Percentiles rank a stretch among this genome's conserved stretches.
Evolutionary conservation across 2,329 filamentous ascomycete species (phyloP).

Genomic region (Penicillium fuscoglaucum): DNA sequence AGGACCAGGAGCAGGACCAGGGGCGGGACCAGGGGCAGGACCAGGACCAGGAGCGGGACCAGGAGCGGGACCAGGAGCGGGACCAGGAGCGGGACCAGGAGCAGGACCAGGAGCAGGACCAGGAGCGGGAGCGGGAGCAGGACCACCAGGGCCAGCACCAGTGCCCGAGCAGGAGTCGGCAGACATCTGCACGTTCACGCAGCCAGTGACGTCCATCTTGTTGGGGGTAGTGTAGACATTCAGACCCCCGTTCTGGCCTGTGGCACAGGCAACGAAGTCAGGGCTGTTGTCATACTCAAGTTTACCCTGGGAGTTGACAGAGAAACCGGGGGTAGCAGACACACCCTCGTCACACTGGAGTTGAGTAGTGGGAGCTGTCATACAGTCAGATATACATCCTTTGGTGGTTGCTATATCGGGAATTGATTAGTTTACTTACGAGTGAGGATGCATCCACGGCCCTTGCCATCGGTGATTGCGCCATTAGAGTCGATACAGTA

Average conservation of each 20-base stretch:
- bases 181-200: conserved; percentile 35
- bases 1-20: background rate
- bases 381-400: conserved; percentile 12
- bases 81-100: background rate
- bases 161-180: conserved; percentile 40
- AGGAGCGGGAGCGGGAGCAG: background rate
- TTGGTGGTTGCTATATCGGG: background rate
- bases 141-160: conserved; percentile 7
- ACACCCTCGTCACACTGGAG: conserved; percentile 63
- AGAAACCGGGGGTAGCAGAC: conserved; percentile 56
- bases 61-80: background rate
- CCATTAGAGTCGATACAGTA: conserved; percentile 58
- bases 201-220: conserved; percentile 34
- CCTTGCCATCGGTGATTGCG: conserved; percentile 56
- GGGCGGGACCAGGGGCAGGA: background rate
- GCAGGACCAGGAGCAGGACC: background rate
- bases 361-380: conserved; percentile 55
- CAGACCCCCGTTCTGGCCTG: conserved; percentile 43
- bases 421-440: conserved; percentile 41
- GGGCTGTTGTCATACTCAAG: conserved; percentile 54
- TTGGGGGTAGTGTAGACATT: conserved; percentile 45
- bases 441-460: conserved; percentile 65
- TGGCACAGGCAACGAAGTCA: conserved; percentile 63
- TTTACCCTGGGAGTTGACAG: conserved; percentile 54
- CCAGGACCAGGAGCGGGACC: background rate